Evolutionary conservation across 805 yeast genomes (phyloP).

Genomic region (Candida methanosorbosa): DNA sequence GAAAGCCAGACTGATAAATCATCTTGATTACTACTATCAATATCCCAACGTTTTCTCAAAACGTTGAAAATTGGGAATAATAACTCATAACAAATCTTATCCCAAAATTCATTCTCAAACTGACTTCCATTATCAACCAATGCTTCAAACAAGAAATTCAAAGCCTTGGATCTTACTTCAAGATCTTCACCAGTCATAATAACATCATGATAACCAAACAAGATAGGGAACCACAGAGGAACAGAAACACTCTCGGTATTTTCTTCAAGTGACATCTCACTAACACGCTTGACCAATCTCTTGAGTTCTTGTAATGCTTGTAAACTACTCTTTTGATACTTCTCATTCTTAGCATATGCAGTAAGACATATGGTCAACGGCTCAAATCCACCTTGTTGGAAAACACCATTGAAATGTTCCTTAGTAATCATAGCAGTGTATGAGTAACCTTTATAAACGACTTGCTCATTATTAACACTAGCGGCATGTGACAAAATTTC

Average conservation of each 20-base stretch:
- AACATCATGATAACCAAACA: slow-evolving; percentile 77
- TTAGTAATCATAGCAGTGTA: slow-evolving; percentile 54
- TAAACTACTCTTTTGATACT: slow-evolving; percentile 71
- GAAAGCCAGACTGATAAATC: slow-evolving; percentile 93
- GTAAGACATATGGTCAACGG: slow-evolving; percentile 70
- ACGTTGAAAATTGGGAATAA: slow-evolving; percentile 88
- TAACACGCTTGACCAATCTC: slow-evolving; percentile 50
- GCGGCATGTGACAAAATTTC: slow-evolving; percentile 74
- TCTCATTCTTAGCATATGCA: slow-evolving; percentile 75
- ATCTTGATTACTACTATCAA: slow-evolving; percentile 64
- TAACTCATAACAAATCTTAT: slow-evolving; percentile 62
- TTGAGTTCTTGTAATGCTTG: slow-evolving; percentile 72
- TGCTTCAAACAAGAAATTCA: slow-evolving; percentile 74
- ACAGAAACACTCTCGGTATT: slow-evolving; percentile 30
- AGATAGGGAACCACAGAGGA: slow-evolving; percentile 79
- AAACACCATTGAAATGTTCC: slow-evolving; percentile 53
- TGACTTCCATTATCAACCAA: slow-evolving; percentile 70
- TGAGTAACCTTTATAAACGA: slow-evolving; percentile 57
- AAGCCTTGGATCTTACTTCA: slow-evolving; percentile 86
- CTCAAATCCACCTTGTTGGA: slow-evolving; percentile 57
- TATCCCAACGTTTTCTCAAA: slow-evolving; percentile 66
- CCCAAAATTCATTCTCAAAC: slow-evolving; percentile 77
- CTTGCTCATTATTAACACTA: slow-evolving; percentile 41
- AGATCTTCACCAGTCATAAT: slow-evolving; percentile 91
- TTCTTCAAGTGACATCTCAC: slow-evolving; percentile 29